These are phyloP conservation scores for Cyberlindnera maritima DNA, from an alignment of 805 yeast genomes.

Conservation along the genomic window DNA sequence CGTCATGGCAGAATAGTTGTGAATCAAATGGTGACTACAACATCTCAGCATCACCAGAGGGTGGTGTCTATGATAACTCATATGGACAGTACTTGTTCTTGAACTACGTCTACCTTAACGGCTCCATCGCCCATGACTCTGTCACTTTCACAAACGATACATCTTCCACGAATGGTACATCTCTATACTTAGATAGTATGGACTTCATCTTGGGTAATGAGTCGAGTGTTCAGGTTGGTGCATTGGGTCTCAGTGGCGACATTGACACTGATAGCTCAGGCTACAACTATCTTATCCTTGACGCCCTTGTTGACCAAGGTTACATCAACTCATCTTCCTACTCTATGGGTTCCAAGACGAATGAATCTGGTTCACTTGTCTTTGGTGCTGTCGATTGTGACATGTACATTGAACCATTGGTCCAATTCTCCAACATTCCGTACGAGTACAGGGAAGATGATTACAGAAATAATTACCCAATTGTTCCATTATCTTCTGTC, in stretches of 20 bases:
- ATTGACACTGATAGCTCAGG: background rate
- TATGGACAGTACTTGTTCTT: constrained; percentile 8
- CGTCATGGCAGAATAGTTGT: constrained; percentile 9
- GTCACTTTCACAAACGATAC: background rate
- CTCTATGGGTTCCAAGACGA: constrained; percentile 36
- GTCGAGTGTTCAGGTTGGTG: constrained; percentile 39
- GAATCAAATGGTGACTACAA: constrained; percentile 17
- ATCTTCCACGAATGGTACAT: constrained; percentile 2
- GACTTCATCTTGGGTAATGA: constrained; percentile 38
- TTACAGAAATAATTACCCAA: constrained; percentile 37
- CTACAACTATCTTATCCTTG: constrained; percentile 28
- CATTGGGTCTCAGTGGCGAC: constrained; percentile 43
- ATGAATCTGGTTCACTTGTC: constrained; percentile 36
- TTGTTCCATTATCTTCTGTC: constrained; percentile 45
- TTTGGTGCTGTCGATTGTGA: constrained; percentile 58
- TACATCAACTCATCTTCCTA: constrained; percentile 39
- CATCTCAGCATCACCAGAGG: constrained; percentile 5
- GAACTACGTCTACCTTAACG: constrained; percentile 20
- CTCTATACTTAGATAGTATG: constrained; percentile 21
- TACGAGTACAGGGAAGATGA: constrained; percentile 24
- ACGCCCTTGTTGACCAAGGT: constrained; percentile 29
- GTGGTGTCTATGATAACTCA: background rate
- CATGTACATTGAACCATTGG: constrained; percentile 45
- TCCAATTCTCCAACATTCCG: constrained; percentile 49
- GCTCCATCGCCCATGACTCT: constrained; percentile 18